phyloP scores from a whole-genome alignment of 2,329 filamentous ascomycete species.

The Ophiostoma sp. region DNA sequence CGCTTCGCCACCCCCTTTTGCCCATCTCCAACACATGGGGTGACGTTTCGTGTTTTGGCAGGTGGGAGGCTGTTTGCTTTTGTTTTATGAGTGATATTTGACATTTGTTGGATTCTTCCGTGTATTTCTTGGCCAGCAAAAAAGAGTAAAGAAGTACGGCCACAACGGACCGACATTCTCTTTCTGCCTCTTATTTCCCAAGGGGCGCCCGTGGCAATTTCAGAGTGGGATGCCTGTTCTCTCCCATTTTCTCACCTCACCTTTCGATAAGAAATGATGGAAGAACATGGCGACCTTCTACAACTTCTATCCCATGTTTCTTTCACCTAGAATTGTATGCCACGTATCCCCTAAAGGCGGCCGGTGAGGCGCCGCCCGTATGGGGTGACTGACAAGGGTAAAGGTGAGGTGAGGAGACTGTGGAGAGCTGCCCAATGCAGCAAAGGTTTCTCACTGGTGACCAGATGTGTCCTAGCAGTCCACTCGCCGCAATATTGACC shows the following conservation, averaged over 20 bases:
- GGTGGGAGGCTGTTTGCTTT: neutral
- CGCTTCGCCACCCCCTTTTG: slow-evolving; percentile 8
- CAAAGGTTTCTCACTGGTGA: neutral
- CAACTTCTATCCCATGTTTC: neutral
- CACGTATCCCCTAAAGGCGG: no score
- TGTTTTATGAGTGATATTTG: neutral
- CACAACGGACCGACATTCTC: neutral
- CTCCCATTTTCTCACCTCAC: neutral
- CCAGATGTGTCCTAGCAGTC: neutral
- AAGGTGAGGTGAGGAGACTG: neutral
- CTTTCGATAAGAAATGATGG: neutral
- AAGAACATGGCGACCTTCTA: neutral
- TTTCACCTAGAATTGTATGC: no score
- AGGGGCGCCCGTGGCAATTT: neutral
- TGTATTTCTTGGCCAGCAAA: neutral
- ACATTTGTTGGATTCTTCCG: neutral
- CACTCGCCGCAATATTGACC: neutral
- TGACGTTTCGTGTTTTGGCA: slow-evolving; percentile 2
- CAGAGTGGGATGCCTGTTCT: neutral
- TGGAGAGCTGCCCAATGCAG: neutral
- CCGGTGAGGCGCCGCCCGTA: neutral
- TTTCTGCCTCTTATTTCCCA: neutral
- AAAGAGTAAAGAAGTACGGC: neutral
- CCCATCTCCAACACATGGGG: neutral
- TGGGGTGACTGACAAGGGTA: neutral